Evolutionary conservation across 106 monocot species (phyloP), one percentile per base, ranked within the genome.

Genomic region (Vanilla planifolia): DNA sequence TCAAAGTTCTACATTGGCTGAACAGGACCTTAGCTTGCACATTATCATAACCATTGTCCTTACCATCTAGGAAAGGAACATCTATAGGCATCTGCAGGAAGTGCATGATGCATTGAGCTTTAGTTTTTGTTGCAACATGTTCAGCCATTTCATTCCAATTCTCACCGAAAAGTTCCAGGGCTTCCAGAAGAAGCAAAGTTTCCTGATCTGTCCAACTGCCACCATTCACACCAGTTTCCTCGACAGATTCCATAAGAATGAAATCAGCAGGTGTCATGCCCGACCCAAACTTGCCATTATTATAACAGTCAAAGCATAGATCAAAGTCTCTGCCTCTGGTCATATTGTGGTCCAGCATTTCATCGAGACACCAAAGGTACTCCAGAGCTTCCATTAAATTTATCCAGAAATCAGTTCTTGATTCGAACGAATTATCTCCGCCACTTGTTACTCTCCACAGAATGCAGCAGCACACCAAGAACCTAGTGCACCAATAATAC

Each of bases 91-190:
- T 96, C 74, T 96, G 78, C 69, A 96, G 61, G 67, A 96, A 96
- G 53, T 96, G 95, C 29, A 96, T 56, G 44, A 96, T 90, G 74
- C 95, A 96, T 17, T 96, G 95, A 17, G 86, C 65, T 75, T 86
- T 96, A 25, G 90, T 87, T 70, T 96, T 96, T 41, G 95, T 96
- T 47, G 89, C 95, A 64, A 96, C 95, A 72, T 96, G 95, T 62
- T 96, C 95, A 57, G 90, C 95, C 60, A 96, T 90, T 61, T 96
- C 95, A 72, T 65, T 90, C 89, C 89, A 96, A 46, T 90, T 96
- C 56, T 79, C 90, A 33, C 76, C 80, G 70, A 84, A 96, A 47
- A 96, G 76, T 53, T 96, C 95, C 33, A 96, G 59, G 17, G 86
- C 95, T 81, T 96, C 95, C 16, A 96, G 72, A 72, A 96, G 95